These are phyloP conservation scores for Paecilomyces variotii DNA, from an alignment of 2,329 filamentous ascomycete species.

Conservation along the genomic window DNA sequence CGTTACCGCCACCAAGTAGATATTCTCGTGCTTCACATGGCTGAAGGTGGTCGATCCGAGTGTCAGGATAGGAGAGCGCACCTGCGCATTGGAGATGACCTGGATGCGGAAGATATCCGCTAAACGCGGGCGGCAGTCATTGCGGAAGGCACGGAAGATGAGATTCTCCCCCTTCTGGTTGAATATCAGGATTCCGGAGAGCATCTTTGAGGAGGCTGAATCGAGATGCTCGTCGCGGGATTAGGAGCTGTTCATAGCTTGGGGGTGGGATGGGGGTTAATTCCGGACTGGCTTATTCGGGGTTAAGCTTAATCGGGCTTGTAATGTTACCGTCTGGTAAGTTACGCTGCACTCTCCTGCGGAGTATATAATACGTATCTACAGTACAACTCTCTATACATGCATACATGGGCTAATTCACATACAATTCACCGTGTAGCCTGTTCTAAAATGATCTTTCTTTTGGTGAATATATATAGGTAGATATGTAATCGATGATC, in stretches of 20 bases:
- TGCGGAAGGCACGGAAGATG: slow-evolving; percentile 97
- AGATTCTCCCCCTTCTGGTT: slow-evolving; percentile 99
- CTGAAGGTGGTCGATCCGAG: slow-evolving; percentile 97
- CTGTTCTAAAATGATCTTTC: too few relatives aligned
- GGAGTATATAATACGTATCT: background rate
- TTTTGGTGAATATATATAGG: too few relatives aligned
- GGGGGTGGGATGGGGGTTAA: background rate
- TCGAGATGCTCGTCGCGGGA: slow-evolving; percentile 1
- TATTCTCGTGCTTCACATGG: slow-evolving; percentile 99
- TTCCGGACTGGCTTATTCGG: background rate
- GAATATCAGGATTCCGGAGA: slow-evolving; percentile 95
- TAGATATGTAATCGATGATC: too few relatives aligned
- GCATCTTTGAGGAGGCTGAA: slow-evolving; percentile 54
- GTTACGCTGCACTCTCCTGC: background rate
- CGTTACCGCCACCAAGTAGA: slow-evolving; percentile 93
- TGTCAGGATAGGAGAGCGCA: slow-evolving; percentile 93
- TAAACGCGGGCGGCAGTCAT: slow-evolving; percentile 93
- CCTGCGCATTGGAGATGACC: slow-evolving; percentile 96
- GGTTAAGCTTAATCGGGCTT: background rate
- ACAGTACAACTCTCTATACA: too few relatives aligned
- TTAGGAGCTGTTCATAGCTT: slow-evolving; percentile 1
- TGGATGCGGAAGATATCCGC: slow-evolving; percentile 99
- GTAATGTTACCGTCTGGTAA: background rate
- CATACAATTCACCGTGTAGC: too few relatives aligned
- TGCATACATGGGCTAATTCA: too few relatives aligned